Conservation (phyloP, 1,139 yeast species). For the Kodamaea sp. region DNA sequence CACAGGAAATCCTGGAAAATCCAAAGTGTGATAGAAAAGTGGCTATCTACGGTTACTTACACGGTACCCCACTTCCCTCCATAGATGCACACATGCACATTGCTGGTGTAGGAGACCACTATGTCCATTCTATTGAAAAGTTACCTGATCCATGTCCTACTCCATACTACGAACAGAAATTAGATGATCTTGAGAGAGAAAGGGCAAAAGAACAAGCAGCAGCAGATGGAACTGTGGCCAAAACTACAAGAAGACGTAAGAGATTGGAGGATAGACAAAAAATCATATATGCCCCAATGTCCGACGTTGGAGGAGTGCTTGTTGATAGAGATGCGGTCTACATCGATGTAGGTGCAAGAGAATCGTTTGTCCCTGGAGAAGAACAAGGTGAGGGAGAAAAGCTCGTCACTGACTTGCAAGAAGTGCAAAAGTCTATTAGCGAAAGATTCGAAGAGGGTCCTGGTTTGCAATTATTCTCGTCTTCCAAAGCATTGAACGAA, state of each 20-base stretch:
- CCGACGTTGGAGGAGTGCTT: constrained; percentile 96
- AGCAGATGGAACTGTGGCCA: constrained; percentile 55
- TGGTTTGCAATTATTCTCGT: constrained; percentile 72
- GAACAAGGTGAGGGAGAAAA: constrained; percentile 82
- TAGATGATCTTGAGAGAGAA: constrained; percentile 78
- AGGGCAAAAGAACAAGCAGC: constrained; percentile 63
- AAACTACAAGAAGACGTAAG: constrained; percentile 71
- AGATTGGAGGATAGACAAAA: constrained; percentile 93
- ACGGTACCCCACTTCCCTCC: constrained; percentile 84
- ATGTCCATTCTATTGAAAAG: constrained; percentile 75
- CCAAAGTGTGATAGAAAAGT: constrained; percentile 86
- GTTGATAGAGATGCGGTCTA: constrained; percentile 97
- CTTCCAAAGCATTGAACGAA: constrained; percentile 51
- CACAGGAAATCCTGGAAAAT: constrained; percentile 73
- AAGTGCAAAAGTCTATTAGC: constrained; percentile 62
- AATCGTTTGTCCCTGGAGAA: constrained; percentile 58
- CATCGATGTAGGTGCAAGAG: constrained; percentile 77
- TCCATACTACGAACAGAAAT: constrained; percentile 82
- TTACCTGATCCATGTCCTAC: constrained; percentile 99
- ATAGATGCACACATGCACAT: constrained; percentile 83
- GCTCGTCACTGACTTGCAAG: constrained; percentile 78
- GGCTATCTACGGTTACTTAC: constrained; percentile 90
- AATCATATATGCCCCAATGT: constrained; percentile 97
- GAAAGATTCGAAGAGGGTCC: constrained; percentile 63
- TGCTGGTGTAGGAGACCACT: constrained; percentile 93